Base-by-base conservation (phyloP, 495 filamentous ascomycete species). In the Annulohypoxylon stygium region DNA sequence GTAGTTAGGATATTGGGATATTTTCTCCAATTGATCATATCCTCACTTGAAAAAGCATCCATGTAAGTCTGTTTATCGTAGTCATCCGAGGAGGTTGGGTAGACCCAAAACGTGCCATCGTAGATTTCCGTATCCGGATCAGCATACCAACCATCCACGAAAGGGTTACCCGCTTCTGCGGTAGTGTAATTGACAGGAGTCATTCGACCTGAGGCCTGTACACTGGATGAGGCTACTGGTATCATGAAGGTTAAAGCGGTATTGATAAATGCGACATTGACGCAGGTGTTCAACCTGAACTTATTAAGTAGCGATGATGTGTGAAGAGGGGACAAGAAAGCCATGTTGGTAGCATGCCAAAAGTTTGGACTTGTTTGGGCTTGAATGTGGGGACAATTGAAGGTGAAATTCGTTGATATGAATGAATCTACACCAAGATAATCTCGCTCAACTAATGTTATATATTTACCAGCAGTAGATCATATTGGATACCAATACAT, bases 101-200 rank as follows among this genome's bases (percentile, higher is more conserved):
- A 88, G 55, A 88, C 82, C 81, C 86, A 88, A 71, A 84, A 78
- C 36, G 77, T 79, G 62, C 79, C 81, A 50, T 85, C 78, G 77
- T 86, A 86, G 73, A 85, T 81, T 69, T 84, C 84, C 30, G 84
- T 84, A 25, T 84, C 85, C 8, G 85, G 85, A 61, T 87, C 86
- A 0, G 86, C 86, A 66, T 86, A 86, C 83, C 83, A 86, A 65
- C 82, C 80, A 2, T 77, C 68, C 23, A 85, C 75, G 33, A 85
- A 74, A 14, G 83, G 83, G 63, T 85, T 85, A 10, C 78, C 78
- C 1, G 74, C 58, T 47, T 75, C 76, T 18, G 76, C 58, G 10
- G 78, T 78, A 7, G 67, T 64, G 30, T 74, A 76, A 59, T 77
- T 70, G 47, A 74, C 70, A 8, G 67, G 67, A 14, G 43, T 41